A percentile compares a stretch with the other conserved stretches of the same genome.
Conservation (phyloP, 1,284 basidiomycete species). For the Kwoniella shivajii region DNA sequence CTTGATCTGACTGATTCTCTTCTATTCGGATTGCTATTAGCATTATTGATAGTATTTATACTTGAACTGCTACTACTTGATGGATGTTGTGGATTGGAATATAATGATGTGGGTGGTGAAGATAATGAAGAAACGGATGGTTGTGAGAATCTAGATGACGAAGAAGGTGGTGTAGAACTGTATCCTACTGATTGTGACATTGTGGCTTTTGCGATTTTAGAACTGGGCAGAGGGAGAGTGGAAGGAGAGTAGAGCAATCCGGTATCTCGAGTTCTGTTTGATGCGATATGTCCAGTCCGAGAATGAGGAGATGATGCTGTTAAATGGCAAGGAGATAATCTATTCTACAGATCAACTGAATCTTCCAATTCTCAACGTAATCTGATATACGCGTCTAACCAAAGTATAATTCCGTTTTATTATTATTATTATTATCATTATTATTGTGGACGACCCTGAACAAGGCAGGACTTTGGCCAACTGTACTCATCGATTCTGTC, state of each 20-base stretch:
- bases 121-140: conserved; percentile 19
- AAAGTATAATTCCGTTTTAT: too few relatives aligned
- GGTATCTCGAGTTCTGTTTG: too few relatives aligned
- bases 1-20: conserved; percentile 13
- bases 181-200: conserved; percentile 17
- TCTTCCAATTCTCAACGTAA: not conserved
- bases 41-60: not conserved
- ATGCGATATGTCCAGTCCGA: too few relatives aligned
- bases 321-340: not conserved
- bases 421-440: too few relatives aligned
- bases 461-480: too few relatives aligned
- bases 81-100: conserved; percentile 14
- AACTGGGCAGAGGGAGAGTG: not conserved
- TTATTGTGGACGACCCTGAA: too few relatives aligned
- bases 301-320: too few relatives aligned
- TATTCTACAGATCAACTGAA: not conserved
- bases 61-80: conserved; percentile 11
- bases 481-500: too few relatives aligned
- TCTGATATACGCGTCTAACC: too few relatives aligned
- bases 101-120: conserved; percentile 18
- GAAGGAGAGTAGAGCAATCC: not conserved
- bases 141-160: conserved; percentile 20
- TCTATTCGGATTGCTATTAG: conserved; percentile 14
- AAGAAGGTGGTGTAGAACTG: conserved; percentile 15
- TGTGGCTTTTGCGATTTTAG: not conserved